Conservation (phyloP, 306 rosid species). For the Acacia acuminata region DNA sequence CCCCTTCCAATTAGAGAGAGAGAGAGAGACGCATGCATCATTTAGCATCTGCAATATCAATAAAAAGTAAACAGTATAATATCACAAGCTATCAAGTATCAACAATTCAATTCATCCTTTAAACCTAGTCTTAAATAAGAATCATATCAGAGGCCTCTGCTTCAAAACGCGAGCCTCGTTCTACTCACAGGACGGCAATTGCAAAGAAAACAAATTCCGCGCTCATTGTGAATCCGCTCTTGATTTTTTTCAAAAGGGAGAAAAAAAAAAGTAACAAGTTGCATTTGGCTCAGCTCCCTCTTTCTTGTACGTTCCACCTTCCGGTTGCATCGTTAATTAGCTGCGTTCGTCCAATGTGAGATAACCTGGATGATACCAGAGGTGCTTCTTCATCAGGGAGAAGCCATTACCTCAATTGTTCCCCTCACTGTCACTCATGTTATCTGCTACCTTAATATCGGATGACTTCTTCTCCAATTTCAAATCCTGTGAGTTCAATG, state of each 20-base stretch:
- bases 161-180: slow-evolving; percentile 22
- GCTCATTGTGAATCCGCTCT: background rate
- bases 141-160: background rate
- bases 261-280: background rate
- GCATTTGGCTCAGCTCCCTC: slow-evolving; percentile 31
- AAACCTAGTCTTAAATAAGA: background rate
- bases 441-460: slow-evolving; percentile 52
- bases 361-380: slow-evolving; percentile 68
- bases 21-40: background rate
- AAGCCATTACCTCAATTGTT: slow-evolving; percentile 47
- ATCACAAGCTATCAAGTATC: background rate
- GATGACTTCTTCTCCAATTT: slow-evolving; percentile 82
- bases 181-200: slow-evolving; percentile 29
- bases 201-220: slow-evolving; percentile 32
- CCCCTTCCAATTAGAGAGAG: no score
- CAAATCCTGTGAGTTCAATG: slow-evolving; percentile 71
- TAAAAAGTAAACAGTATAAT: background rate
- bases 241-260: no score
- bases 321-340: slow-evolving; percentile 50
- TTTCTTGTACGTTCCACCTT: slow-evolving; percentile 28
- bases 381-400: slow-evolving; percentile 68
- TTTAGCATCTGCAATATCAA: background rate
- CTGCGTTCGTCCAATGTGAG: slow-evolving; percentile 74
- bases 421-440: slow-evolving; percentile 29
- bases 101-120: background rate